Conservation (phyloP, 177 flowering plant genomes). For the Vitis hybrid region DNA sequence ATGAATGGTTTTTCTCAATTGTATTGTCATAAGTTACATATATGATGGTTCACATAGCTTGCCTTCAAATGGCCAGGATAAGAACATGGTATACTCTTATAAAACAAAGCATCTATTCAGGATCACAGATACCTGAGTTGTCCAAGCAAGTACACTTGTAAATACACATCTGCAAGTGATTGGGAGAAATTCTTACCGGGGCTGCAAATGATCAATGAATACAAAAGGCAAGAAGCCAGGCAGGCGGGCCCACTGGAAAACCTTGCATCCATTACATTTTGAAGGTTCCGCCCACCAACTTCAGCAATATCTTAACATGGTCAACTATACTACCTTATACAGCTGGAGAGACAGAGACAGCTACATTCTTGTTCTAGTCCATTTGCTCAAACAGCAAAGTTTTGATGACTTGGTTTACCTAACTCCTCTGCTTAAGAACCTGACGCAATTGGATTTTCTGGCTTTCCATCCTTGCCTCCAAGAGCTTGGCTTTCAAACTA, state of each 20-base stretch:
- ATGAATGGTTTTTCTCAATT: background rate
- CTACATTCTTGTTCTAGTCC: too few species aligned
- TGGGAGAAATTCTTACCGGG: too few species aligned
- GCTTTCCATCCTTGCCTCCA: conserved; percentile 83
- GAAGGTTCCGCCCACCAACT: too few species aligned
- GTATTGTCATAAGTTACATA: background rate
- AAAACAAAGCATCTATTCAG: background rate
- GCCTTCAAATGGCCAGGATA: background rate
- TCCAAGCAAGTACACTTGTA: background rate
- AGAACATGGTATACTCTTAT: background rate
- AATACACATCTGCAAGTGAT: background rate
- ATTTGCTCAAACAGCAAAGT: too few species aligned
- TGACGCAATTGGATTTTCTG: conserved; percentile 88
- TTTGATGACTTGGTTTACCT: background rate
- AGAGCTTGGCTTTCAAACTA: conserved; percentile 75
- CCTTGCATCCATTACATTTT: too few species aligned
- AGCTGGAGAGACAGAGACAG: too few species aligned
- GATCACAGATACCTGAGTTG: background rate
- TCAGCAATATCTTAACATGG: too few species aligned
- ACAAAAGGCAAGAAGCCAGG: too few species aligned
- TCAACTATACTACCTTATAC: too few species aligned
- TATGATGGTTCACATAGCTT: background rate
- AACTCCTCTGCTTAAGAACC: conserved; percentile 87
- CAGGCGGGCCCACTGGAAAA: too few species aligned
- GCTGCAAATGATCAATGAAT: too few species aligned